Base-by-base conservation (phyloP, 192 early-diverging fungal species). In the Coemansia erecta region DNA sequence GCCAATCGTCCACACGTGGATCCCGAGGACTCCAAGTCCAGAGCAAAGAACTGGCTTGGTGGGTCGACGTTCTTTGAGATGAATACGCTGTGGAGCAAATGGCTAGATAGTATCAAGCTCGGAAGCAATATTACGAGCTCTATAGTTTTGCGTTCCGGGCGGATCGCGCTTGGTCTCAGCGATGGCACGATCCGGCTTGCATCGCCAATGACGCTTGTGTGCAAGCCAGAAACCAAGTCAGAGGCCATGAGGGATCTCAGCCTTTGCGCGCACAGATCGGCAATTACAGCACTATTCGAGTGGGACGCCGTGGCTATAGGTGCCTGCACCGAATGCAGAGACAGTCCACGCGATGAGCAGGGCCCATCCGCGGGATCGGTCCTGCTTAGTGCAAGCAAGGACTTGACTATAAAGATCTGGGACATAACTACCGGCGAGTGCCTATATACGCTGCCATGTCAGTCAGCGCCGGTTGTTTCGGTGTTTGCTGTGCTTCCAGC, bases 331-430 rank as follows among this genome's bases (percentile, higher is more conserved):
- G 42, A 19, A 23, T 22, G 40, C 11, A 45, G 18, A 9, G 21
- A 22, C 37, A 28, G 35, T 60, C 37, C 19, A 28, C 9, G 12
- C 58, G 37, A 52, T 26, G 59, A 24, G 22, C 59, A 24, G 3
- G 24, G 49, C n/a, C 49, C 56, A 3, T 31, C 40, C 21, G 42
- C 17, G 9, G 56, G 45, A 26, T 53, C 23, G 14, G 44, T 72
- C 21, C 55, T 79, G 56, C 39, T 79, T 23, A 79, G 76, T 31
- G 77, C 77, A 31, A 70, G 72, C 57, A 70, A 63, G n/a, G 77
- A 80, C 17, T 44, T 80, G 50, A 70, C 67, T 15, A 41, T 80
- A 42, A 60, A 68, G 31, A 56, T 80, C 48, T 80, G 77, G 77
- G 54, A 70, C 22, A 19, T 52, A 35, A 47, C 19, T 35, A 45